phyloP scores from a whole-genome alignment of 1,284 basidiomycete species.

The Ceratobasidium sp. region DNA sequence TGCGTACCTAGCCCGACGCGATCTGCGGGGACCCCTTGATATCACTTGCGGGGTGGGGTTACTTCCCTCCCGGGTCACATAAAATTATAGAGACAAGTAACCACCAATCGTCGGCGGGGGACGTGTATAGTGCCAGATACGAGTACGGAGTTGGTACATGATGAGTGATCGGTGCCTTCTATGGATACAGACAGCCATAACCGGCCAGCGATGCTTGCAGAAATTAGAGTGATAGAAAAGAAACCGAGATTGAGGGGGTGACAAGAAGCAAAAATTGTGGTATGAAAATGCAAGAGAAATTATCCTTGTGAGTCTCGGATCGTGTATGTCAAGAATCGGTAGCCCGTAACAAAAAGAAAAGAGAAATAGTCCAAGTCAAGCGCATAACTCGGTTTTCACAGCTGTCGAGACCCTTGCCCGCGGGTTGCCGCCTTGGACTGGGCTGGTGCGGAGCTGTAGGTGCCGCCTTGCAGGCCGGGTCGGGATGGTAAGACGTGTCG shows the following conservation, averaged over 20 bases:
- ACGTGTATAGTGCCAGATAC: conserved; percentile 40
- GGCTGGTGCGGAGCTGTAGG: conserved; percentile 15
- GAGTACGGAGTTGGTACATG: conserved; percentile 31
- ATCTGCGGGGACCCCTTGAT: too few species aligned
- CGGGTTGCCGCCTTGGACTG: conserved; percentile 5
- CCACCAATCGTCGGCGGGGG: conserved; percentile 41
- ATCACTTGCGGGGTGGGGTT: too few species aligned
- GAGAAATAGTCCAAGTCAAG: conserved; percentile 2
- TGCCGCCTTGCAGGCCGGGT: conserved; percentile 8
- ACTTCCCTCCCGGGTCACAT: too few species aligned
- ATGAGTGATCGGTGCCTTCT: conserved; percentile 32
- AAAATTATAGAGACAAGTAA: neutral
- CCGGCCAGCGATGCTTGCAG: neutral
- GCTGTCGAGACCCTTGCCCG: neutral
- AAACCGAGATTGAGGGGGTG: conserved; percentile 2
- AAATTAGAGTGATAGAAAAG: neutral
- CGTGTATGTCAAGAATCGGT: conserved; percentile 33
- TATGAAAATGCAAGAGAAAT: conserved; percentile 31
- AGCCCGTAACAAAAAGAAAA: neutral
- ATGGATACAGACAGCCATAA: conserved; percentile 31
- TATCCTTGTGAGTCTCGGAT: conserved; percentile 16
- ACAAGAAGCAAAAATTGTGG: conserved; percentile 11
- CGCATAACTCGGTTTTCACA: conserved; percentile 4
- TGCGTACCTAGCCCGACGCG: too few species aligned
- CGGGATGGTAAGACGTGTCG: conserved; percentile 16